These are phyloP conservation scores for Alternaria novae-zelandiae DNA, from an alignment of 2,329 filamentous ascomycete genomes.

Conservation along the genomic window DNA sequence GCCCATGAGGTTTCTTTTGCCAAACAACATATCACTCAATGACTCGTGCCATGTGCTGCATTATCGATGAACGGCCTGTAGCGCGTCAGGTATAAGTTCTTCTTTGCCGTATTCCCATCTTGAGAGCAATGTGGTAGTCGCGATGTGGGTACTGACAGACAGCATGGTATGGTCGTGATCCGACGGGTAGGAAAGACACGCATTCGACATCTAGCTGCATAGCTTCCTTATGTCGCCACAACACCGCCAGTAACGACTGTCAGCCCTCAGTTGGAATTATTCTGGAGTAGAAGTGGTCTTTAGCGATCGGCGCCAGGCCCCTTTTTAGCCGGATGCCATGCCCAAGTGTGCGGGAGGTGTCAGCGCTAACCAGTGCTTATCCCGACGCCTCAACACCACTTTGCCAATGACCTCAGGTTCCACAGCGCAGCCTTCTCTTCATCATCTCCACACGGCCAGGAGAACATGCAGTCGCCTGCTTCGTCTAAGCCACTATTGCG, in stretches of 20 bases:
- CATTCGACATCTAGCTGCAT: background rate
- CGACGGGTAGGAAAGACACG: background rate
- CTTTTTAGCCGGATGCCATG: background rate
- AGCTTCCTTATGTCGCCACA: background rate
- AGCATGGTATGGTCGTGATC: background rate
- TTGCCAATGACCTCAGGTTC: background rate
- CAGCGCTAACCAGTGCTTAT: conserved; percentile 1
- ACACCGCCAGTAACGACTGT: background rate
- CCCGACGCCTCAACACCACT: background rate
- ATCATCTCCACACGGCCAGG: background rate
- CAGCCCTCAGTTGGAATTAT: background rate
- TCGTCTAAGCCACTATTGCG: background rate
- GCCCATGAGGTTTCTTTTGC: background rate
- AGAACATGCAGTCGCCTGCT: background rate
- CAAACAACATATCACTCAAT: background rate
- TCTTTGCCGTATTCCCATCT: background rate
- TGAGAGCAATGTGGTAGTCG: background rate
- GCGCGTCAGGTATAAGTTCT: background rate
- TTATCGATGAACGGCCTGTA: background rate
- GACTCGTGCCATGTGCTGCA: background rate
- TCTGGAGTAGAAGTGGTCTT: background rate
- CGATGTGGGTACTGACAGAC: background rate
- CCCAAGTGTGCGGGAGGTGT: background rate
- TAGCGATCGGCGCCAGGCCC: background rate
- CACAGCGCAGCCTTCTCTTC: background rate